Evolutionary conservation across 208 protist genomes (phyloP).

Genomic region (Leishmania mexicana): DNA sequence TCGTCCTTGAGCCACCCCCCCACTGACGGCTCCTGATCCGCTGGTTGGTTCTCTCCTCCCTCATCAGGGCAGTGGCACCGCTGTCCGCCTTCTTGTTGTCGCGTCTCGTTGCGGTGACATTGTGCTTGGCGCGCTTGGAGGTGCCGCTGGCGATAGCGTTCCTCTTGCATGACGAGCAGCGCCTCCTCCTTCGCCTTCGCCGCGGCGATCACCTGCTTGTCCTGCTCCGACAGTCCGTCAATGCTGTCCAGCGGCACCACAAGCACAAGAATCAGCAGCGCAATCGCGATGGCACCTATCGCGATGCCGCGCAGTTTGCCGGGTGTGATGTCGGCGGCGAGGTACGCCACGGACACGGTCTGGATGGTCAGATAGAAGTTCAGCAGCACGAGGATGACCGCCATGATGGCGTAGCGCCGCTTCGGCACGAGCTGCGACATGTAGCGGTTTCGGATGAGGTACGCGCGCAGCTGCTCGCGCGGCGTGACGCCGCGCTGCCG

Average conservation of each 20-base stretch:
- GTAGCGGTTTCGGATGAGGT: constrained; percentile 61
- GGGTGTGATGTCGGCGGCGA: constrained; percentile 28
- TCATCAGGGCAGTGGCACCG: not conserved
- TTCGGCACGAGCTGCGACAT: constrained; percentile 59
- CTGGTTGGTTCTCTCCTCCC: not conserved
- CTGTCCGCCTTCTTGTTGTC: not conserved
- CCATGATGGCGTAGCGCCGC: constrained; percentile 41
- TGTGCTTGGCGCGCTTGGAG: not conserved
- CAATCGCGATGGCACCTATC: constrained; percentile 42
- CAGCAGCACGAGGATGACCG: constrained; percentile 36
- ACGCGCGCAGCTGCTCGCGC: constrained; percentile 26
- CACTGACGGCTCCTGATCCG: too few relatives aligned
- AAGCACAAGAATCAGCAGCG: constrained; percentile 28
- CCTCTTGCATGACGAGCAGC: constrained; percentile 15
- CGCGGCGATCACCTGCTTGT: constrained; percentile 37
- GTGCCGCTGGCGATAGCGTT: constrained; percentile 10
- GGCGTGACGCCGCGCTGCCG: constrained; percentile 29
- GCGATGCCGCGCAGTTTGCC: constrained; percentile 41
- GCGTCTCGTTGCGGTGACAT: too few relatives aligned
- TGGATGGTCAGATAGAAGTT: constrained; percentile 69
- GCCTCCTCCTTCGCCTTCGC: constrained; percentile 23
- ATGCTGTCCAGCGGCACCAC: constrained; percentile 36
- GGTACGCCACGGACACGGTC: constrained; percentile 39
- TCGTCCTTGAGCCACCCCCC: not conserved
- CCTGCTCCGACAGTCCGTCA: constrained; percentile 39